A percentile compares a stretch with the other conserved stretches of the same genome.
Evolutionary conservation across 2,329 filamentous ascomycete genomes (phyloP).

Genomic region (Didymellaceae sp.): DNA sequence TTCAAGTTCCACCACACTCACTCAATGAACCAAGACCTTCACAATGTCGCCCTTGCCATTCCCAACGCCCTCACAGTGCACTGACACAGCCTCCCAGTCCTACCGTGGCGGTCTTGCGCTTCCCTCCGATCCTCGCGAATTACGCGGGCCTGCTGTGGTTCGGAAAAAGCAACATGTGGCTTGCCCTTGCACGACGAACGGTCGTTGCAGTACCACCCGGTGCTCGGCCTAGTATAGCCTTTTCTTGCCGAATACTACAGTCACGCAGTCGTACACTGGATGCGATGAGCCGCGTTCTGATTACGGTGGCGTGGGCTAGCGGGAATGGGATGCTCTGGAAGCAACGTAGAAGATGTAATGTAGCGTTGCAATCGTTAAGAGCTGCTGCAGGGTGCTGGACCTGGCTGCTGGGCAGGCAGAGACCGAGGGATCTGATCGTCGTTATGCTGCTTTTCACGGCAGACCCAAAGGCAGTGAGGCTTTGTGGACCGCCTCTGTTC

Average conservation of each 20-base stretch:
- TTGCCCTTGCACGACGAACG: conserved; percentile 8
- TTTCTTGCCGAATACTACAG: neutral
- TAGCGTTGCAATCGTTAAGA: conserved; percentile 6
- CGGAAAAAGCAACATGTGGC: conserved; percentile 17
- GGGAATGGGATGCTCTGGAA: conserved; percentile 11
- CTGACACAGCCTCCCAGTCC: conserved; percentile 11
- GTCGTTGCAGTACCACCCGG: conserved; percentile 9
- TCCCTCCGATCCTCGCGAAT: conserved; percentile 5
- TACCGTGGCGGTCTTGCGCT: conserved; percentile 6
- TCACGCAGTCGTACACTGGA: conserved; percentile 5
- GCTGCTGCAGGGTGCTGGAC: neutral
- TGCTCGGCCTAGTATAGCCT: neutral
- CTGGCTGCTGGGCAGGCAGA: neutral
- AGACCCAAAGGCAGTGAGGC: too few relatives aligned
- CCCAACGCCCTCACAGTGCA: conserved; percentile 1
- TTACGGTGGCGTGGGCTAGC: conserved; percentile 6
- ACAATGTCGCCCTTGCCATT: neutral
- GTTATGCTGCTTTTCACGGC: too few relatives aligned
- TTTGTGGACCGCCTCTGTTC: too few relatives aligned
- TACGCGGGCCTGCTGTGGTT: neutral
- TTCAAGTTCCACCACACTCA: conserved; percentile 8
- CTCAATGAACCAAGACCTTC: conserved; percentile 1
- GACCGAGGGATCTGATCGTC: neutral
- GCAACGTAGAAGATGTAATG: conserved; percentile 15
- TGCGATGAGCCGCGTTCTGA: conserved; percentile 7